Percentiles rank a stretch among this genome's conserved stretches.
phyloP scores from a whole-genome alignment of 768 basidiomycete genomes.

The Collybia sp. region DNA sequence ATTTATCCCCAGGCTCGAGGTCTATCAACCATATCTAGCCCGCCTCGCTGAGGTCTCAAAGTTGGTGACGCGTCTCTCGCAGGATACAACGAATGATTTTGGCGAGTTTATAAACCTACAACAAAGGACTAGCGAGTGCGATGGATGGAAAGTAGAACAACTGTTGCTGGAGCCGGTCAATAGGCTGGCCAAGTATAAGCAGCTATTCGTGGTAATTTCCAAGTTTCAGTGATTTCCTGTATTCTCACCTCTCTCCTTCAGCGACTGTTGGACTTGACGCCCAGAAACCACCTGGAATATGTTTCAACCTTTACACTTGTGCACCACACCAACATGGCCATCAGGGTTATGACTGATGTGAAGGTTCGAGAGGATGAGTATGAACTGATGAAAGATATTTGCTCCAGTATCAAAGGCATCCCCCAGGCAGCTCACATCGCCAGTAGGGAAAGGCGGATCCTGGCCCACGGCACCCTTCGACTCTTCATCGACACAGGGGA shows the following conservation, averaged over 20 bases:
- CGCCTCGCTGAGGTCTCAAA: conserved; percentile 57
- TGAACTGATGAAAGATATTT: conserved; percentile 60
- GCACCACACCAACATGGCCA: conserved; percentile 63
- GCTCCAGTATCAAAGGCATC: conserved; percentile 55
- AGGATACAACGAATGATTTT: conserved; percentile 62
- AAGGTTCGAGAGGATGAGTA: conserved; percentile 86
- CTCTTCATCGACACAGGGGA: conserved; percentile 33
- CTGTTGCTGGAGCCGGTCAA: conserved; percentile 76
- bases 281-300: conserved; percentile 66
- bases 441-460: conserved; percentile 66
- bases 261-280: conserved; percentile 68
- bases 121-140: conserved; percentile 47
- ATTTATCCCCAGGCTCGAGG: conserved; percentile 67
- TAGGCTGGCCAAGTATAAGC: conserved; percentile 65
- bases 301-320: conserved; percentile 60
- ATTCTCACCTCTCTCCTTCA: conserved; percentile 20
- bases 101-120: conserved; percentile 81
- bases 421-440: conserved; percentile 52
- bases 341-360: conserved; percentile 80
- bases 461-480: conserved; percentile 60
- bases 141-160: conserved; percentile 59
- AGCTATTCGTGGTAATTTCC: conserved; percentile 60
- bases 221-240: background rate
- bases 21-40: conserved; percentile 85
- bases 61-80: conserved; percentile 43